Evolutionary conservation across 2,329 filamentous ascomycete species (phyloP).

Genomic region (Colletotrichum abscissum): DNA sequence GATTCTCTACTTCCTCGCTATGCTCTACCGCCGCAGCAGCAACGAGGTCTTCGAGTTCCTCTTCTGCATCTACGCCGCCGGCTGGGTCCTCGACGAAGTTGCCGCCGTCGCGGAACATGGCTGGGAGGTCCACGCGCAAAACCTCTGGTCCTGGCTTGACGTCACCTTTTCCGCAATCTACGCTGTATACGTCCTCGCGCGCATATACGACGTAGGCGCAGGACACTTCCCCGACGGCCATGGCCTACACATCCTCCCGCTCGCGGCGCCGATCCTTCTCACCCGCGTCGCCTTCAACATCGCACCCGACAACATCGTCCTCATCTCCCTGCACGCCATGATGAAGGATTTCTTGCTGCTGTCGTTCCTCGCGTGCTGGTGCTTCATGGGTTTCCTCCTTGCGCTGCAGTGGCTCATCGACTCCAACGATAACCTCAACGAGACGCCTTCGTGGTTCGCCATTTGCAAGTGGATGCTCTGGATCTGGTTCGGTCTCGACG

Average conservation of each 20-base stretch:
- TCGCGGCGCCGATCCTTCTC: slow-evolving; percentile 76
- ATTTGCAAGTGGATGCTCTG: slow-evolving; percentile 83
- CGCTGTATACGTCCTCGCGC: slow-evolving; percentile 68
- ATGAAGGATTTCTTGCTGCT: slow-evolving; percentile 78
- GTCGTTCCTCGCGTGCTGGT: slow-evolving; percentile 66
- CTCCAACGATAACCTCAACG: slow-evolving; percentile 38
- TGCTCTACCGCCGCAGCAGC: slow-evolving; percentile 65
- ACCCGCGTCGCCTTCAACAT: slow-evolving; percentile 79
- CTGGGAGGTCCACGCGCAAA: slow-evolving; percentile 77
- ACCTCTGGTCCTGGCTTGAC: slow-evolving; percentile 80
- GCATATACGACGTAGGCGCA: slow-evolving; percentile 63
- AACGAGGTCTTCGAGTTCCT: slow-evolving; percentile 65
- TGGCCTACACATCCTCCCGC: slow-evolving; percentile 73
- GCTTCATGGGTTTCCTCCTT: slow-evolving; percentile 78
- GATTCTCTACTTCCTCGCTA: slow-evolving; percentile 71
- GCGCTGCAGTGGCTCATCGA: slow-evolving; percentile 73
- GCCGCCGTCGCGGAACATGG: slow-evolving; percentile 74
- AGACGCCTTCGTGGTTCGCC: slow-evolving; percentile 56
- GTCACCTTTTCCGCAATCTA: slow-evolving; percentile 76
- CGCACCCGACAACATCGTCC: slow-evolving; percentile 80
- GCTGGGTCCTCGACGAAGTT: slow-evolving; percentile 76
- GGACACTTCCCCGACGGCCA: slow-evolving; percentile 53
- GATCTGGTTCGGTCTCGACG: slow-evolving; percentile 84
- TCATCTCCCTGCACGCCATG: slow-evolving; percentile 79
- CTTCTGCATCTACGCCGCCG: slow-evolving; percentile 73